Percentiles rank a stretch among this genome's conserved stretches.
Conservation (phyloP, 2,329 filamentous ascomycete species). For the Arthrinium phaeospermum region DNA sequence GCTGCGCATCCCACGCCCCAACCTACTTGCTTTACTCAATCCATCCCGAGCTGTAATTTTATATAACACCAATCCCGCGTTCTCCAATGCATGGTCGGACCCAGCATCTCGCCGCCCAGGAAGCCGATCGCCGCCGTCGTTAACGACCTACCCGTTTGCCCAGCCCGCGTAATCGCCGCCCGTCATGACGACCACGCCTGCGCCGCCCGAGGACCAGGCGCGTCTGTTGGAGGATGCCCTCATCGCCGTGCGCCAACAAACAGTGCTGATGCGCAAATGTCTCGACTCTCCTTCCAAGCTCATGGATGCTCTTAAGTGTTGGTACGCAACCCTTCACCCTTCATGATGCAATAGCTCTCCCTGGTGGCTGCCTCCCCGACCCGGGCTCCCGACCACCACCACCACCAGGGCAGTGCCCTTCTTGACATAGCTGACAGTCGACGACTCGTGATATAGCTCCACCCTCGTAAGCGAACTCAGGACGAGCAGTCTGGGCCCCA, state of each 20-base stretch:
- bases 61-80: background rate
- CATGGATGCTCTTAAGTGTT: slow-evolving; percentile 99
- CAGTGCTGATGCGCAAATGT: slow-evolving; percentile 95
- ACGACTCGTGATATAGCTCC: slow-evolving; percentile 66
- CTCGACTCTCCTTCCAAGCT: slow-evolving; percentile 97
- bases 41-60: too few relatives aligned
- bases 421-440: slow-evolving; percentile 29
- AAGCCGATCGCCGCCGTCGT: slow-evolving; percentile 16
- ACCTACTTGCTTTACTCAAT: background rate
- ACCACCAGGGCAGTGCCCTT: background rate
- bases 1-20: background rate
- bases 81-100: slow-evolving; percentile 16
- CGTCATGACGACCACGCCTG: slow-evolving; percentile 56
- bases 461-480: slow-evolving; percentile 98
- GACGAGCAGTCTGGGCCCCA: slow-evolving; percentile 95
- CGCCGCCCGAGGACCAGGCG: slow-evolving; percentile 79
- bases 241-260: slow-evolving; percentile 95
- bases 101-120: slow-evolving; percentile 7
- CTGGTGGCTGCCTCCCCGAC: slow-evolving; percentile 22
- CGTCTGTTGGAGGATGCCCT: slow-evolving; percentile 97
- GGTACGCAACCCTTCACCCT: slow-evolving; percentile 65
- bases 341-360: slow-evolving; percentile 18
- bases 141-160: background rate
- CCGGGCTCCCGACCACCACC: background rate
- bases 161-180: slow-evolving; percentile 11